Conservation (phyloP, 176 grass and related monocot species). For the Carex parvula region DNA sequence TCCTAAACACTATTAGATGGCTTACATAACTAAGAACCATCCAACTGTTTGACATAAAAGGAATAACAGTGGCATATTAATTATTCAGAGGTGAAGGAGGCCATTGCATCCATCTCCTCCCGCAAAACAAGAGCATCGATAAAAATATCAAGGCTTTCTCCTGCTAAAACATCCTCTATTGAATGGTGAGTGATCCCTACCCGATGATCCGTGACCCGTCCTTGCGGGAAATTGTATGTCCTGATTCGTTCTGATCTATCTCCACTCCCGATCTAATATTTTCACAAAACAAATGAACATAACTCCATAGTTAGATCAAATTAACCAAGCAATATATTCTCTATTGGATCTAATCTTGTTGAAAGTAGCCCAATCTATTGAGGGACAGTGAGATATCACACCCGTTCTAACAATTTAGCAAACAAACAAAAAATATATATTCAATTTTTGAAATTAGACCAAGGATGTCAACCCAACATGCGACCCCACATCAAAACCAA, state of each 20-base stretch:
- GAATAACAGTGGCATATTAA: neutral
- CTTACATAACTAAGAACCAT: neutral
- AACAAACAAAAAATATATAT: neutral
- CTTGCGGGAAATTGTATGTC: conserved; percentile 96
- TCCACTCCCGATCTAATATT: conserved; percentile 68
- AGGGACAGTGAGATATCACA: neutral
- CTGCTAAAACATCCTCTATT: conserved; percentile 74
- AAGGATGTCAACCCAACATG: neutral
- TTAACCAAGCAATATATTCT: neutral
- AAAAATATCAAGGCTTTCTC: conserved; percentile 70
- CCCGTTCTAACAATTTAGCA: neutral
- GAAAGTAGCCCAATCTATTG: neutral
- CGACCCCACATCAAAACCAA: neutral
- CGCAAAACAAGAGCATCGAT: conserved; percentile 61
- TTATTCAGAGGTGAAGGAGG: conserved; percentile 40
- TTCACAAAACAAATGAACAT: neutral
- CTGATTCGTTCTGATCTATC: conserved; percentile 83
- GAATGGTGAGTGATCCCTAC: conserved; percentile 74
- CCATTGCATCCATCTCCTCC: conserved; percentile 80
- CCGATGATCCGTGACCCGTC: conserved; percentile 81
- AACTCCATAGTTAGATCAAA: neutral
- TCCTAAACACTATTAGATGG: neutral
- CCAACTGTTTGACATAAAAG: neutral
- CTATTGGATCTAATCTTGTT: neutral
- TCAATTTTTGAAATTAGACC: neutral